Evolutionary conservation across 768 basidiomycete species (phyloP).

Genomic region (Naganishia antarctica): DNA sequence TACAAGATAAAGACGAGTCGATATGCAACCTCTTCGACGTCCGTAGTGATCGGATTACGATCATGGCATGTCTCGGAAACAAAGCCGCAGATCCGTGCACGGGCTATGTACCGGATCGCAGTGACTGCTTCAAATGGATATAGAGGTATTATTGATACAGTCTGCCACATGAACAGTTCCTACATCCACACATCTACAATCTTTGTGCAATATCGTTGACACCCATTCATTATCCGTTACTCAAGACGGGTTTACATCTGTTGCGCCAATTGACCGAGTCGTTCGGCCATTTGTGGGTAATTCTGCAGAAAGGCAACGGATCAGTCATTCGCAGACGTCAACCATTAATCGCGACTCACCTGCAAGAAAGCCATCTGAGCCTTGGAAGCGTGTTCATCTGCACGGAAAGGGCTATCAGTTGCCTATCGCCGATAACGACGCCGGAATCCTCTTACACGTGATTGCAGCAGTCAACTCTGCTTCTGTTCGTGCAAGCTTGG

Average conservation of each 20-base stretch:
- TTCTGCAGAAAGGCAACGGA: constrained; percentile 43
- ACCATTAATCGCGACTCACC: constrained; percentile 24
- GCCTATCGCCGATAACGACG: background rate
- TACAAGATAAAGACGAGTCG: too few relatives aligned
- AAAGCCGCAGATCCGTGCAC: too few relatives aligned
- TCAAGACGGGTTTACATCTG: constrained; percentile 30
- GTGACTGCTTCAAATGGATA: too few relatives aligned
- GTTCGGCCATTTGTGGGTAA: constrained; percentile 70
- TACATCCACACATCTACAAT: background rate
- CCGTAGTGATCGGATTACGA: background rate
- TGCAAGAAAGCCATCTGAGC: constrained; percentile 77
- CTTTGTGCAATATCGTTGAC: background rate
- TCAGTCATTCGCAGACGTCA: background rate
- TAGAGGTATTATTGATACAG: background rate
- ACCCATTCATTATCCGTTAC: background rate
- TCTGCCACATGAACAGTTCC: background rate
- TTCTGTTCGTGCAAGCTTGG: constrained; percentile 81
- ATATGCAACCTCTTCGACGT: background rate
- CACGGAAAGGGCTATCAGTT: background rate
- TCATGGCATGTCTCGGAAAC: background rate
- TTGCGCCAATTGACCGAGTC: constrained; percentile 49
- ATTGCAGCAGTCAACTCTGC: constrained; percentile 62
- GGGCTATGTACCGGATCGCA: too few relatives aligned
- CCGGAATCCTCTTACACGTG: constrained; percentile 39
- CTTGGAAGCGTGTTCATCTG: constrained; percentile 62